These are phyloP conservation scores for Metschnikowia similis DNA, from an alignment of 805 yeast species.

Conservation along the genomic window DNA sequence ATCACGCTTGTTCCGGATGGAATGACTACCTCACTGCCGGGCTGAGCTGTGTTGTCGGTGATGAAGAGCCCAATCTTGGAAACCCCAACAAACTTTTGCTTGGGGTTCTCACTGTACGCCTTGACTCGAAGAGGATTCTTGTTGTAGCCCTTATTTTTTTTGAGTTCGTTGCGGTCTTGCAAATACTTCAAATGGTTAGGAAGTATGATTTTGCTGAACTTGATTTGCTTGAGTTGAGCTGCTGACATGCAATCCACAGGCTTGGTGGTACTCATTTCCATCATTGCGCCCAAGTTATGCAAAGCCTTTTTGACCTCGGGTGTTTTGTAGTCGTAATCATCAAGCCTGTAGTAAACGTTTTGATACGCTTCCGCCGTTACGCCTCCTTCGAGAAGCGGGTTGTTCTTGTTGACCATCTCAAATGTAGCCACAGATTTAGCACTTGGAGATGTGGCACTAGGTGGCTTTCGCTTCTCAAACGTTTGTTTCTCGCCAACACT, in stretches of 20 bases:
- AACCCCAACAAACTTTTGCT: conserved; percentile 62
- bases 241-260: conserved; percentile 20
- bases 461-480: conserved; percentile 13
- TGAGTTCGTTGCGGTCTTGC: conserved; percentile 33
- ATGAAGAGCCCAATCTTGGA: conserved; percentile 62
- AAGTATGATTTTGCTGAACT: conserved; percentile 27
- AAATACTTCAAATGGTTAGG: conserved; percentile 32
- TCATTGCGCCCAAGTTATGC: conserved; percentile 19
- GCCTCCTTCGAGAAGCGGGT: conserved; percentile 39
- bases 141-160: conserved; percentile 19
- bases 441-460: conserved; percentile 8
- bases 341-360: conserved; percentile 46
- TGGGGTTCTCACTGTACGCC: conserved; percentile 54
- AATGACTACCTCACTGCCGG: conserved; percentile 20
- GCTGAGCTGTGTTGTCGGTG: conserved; percentile 15
- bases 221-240: conserved; percentile 25
- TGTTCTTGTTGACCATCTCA: conserved; percentile 34
- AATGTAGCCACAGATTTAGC: conserved; percentile 1
- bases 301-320: conserved; percentile 25
- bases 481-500: conserved; percentile 4
- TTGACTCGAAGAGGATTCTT: conserved; percentile 45
- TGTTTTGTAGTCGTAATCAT: conserved; percentile 43
- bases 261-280: conserved; percentile 24
- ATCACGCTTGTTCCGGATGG: conserved; percentile 48
- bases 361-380: conserved; percentile 46